Evolutionary conservation across 495 filamentous ascomycete genomes (phyloP), one percentile per base, ranked within the genome.

Genomic region (Penicillium nucicola): DNA sequence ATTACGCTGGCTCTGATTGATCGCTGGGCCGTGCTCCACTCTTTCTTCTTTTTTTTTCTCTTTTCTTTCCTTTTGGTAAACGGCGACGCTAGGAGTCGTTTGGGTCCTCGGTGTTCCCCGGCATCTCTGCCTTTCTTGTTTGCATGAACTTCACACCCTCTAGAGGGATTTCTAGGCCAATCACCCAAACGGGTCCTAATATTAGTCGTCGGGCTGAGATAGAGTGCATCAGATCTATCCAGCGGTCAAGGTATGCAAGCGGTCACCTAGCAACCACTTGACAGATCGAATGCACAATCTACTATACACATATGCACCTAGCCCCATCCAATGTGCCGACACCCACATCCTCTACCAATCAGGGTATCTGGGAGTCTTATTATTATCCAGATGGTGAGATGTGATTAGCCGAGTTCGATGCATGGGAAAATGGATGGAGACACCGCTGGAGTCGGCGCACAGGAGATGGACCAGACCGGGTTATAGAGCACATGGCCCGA

Each of bases 51-150:
- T 61, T 55, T 59, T 37, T 20, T 31, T n/a, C n/a, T 1, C 10
- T 12, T 18, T 14, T 13, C 23, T 47, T 4, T 55, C 42, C 59
- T 55, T 59, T 37, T 20, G 25, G 49, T 52, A 64, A 70, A 72
- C 69, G 69, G 69, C 51, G 57, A 64, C 67, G 64, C 69, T 68
- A 68, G 67, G 61, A 65, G 56, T 57, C 63, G 61, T 57, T 65
- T 55, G 59, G 62, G 57, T 57, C 48, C 48, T 53, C 52, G 55
- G 55, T 55, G 53, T 62, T 61, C 51, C 51, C 52, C 50, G 56
- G 50, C 48, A 40, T 30, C 11, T 13, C 12, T 12, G 7, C 12
- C 9, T 20, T 41, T 9, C 38, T 19, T 22, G 8, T n/a, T n/a
- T n/a, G n/a, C n/a, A n/a, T n/a, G n/a, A n/a, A n/a, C n/a, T n/a